Evolutionary conservation across 495 filamentous ascomycete species (phyloP).

Genomic region (Podospora pseudoanserina): DNA sequence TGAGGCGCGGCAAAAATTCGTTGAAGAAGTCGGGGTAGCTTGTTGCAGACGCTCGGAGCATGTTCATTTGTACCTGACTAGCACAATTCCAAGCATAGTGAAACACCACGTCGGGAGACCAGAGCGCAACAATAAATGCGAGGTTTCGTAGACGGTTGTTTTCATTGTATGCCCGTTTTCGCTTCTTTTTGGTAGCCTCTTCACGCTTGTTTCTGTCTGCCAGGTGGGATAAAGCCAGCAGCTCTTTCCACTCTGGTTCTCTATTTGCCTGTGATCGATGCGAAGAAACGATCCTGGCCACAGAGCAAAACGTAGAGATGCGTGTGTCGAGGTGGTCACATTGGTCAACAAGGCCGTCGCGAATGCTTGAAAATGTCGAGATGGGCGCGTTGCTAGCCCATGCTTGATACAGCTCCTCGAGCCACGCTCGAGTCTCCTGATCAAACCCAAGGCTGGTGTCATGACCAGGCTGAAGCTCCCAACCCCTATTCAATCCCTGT

Average conservation of each 20-base stretch:
- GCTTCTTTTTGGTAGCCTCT: background rate
- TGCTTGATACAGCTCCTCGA: background rate
- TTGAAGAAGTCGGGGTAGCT: background rate
- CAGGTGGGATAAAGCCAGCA: background rate
- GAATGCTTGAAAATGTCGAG: background rate
- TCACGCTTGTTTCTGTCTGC: no score
- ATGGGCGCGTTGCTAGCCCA: background rate
- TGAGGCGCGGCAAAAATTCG: background rate
- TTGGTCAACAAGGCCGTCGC: background rate
- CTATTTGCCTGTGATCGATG: background rate
- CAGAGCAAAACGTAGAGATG: background rate
- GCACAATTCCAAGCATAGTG: conserved; percentile 2
- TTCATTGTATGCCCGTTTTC: conserved; percentile 11
- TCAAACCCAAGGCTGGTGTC: background rate
- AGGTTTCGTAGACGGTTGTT: conserved; percentile 7
- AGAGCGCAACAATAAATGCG: background rate
- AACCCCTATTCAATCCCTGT: no score
- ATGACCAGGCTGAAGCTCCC: background rate
- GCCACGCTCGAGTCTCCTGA: background rate
- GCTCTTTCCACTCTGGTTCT: background rate
- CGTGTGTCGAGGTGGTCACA: background rate
- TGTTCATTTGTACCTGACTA: conserved; percentile 9
- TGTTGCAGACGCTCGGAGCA: conserved; percentile 1
- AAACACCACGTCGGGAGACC: conserved; percentile 5
- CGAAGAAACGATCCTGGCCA: background rate